Evolutionary conservation across 371 early-diverging fungal genomes (phyloP).

Genomic region (Thermomucor indicae-seudaticae): DNA sequence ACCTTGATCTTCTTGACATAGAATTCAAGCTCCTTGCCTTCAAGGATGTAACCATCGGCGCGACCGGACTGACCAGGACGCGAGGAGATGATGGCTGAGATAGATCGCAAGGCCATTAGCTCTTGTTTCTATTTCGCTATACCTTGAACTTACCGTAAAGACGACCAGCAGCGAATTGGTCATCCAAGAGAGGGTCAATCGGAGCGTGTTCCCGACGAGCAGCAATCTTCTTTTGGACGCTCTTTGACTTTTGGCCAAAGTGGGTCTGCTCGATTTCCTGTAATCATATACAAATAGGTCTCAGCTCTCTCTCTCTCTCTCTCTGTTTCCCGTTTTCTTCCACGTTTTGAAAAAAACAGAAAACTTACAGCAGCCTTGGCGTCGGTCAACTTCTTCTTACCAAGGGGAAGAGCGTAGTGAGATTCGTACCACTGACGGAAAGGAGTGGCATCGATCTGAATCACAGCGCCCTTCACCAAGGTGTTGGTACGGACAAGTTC

Average conservation of each 20-base stretch:
- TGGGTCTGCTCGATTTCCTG: slow-evolving; percentile 50
- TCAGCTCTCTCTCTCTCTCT: too few relatives aligned
- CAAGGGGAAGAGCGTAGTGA: slow-evolving; percentile 84
- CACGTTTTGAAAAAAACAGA: neutral
- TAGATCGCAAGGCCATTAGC: neutral
- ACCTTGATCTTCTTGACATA: slow-evolving; percentile 83
- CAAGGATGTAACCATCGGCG: slow-evolving; percentile 95
- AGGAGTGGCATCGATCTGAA: slow-evolving; percentile 96
- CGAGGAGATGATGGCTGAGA: slow-evolving; percentile 78
- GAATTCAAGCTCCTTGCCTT: slow-evolving; percentile 96
- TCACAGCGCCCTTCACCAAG: slow-evolving; percentile 94
- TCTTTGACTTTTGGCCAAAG: slow-evolving; percentile 79
- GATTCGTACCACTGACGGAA: slow-evolving; percentile 96
- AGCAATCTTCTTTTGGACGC: slow-evolving; percentile 79
- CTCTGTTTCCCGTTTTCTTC: slow-evolving; percentile 1
- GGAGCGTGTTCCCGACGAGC: slow-evolving; percentile 73
- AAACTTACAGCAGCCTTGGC: slow-evolving; percentile 54
- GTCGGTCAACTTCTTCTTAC: slow-evolving; percentile 64
- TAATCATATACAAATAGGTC: too few relatives aligned
- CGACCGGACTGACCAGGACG: slow-evolving; percentile 98
- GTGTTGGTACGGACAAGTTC: slow-evolving; percentile 99
- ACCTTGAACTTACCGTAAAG: slow-evolving; percentile 49
- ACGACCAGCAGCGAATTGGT: slow-evolving; percentile 92
- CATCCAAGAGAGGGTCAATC: slow-evolving; percentile 82
- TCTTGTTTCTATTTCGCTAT: neutral